These are phyloP conservation scores for Pneumocystis carinii DNA, from an alignment of 1,139 yeast species.

Conservation along the genomic window DNA sequence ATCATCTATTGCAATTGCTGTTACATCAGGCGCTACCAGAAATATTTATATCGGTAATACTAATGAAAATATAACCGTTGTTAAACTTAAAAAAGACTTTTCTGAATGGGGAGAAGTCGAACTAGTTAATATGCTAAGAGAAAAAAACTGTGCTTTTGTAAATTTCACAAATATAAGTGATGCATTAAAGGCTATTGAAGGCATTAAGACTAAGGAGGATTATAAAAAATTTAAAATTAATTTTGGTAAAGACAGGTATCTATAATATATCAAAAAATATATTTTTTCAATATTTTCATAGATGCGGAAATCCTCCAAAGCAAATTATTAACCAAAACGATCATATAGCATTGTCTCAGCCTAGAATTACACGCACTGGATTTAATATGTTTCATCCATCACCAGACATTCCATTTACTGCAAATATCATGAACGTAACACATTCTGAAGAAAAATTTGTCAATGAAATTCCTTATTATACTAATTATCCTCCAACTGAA, in stretches of 20 bases:
- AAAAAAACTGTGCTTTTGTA: conserved; percentile 81
- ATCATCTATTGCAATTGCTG: conserved; percentile 67
- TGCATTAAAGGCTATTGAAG: conserved; percentile 72
- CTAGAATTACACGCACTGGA: background rate
- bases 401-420: background rate
- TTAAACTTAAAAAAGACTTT: conserved; percentile 56
- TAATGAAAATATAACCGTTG: conserved; percentile 40
- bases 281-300: background rate
- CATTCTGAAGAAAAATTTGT: background rate
- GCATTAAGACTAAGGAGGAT: conserved; percentile 35
- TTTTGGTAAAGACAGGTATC: conserved; percentile 85
- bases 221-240: conserved; percentile 49
- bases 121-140: conserved; percentile 72
- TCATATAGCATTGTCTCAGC: background rate
- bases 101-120: conserved; percentile 81
- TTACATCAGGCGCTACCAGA: conserved; percentile 87
- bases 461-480: background rate
- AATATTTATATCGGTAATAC: conserved; percentile 75
- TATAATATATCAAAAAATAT: conserved; percentile 35
- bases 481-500: background rate
- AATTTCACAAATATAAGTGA: conserved; percentile 77
- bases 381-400: background rate
- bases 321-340: background rate
- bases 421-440: background rate
- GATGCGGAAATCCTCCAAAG: background rate